Conservation (phyloP, 148 eudicot genomes). For the Rhododendron kiyosumense region DNA sequence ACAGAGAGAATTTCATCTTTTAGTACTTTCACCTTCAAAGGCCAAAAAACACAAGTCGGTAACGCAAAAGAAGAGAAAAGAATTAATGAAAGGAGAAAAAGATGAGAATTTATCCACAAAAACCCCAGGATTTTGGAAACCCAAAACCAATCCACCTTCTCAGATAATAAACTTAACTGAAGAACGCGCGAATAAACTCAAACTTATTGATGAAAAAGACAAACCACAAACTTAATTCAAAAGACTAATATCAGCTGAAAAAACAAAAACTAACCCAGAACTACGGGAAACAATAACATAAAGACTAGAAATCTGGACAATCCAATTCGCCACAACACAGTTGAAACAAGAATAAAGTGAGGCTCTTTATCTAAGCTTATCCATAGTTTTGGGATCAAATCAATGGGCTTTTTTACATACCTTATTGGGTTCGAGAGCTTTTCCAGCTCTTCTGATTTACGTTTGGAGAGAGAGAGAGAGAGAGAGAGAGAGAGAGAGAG, state of each 20-base stretch:
- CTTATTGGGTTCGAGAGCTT: background rate
- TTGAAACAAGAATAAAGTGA: background rate
- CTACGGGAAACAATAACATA: background rate
- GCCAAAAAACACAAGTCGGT: background rate
- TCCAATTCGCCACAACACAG: background rate
- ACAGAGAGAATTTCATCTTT: background rate
- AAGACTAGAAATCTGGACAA: background rate
- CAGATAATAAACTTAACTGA: background rate
- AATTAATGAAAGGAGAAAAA: background rate
- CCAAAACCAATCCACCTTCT: background rate
- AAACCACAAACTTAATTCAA: background rate
- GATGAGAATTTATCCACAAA: background rate
- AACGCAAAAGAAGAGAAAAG: background rate
- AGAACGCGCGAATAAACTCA: background rate
- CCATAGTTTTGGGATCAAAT: background rate
- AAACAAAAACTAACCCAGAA: background rate
- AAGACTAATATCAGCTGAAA: background rate
- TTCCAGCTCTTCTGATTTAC: background rate
- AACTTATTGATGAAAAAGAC: background rate
- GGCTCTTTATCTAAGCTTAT: background rate
- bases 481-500: slow-evolving; percentile 3
- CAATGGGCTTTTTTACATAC: background rate
- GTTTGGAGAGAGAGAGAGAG: background rate
- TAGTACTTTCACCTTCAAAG: background rate
- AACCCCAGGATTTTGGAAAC: background rate